A percentile compares a stretch with the other conserved stretches of the same genome.
Conservation (phyloP, 139 green algal species). For the Chlamydomonas eustigma region DNA sequence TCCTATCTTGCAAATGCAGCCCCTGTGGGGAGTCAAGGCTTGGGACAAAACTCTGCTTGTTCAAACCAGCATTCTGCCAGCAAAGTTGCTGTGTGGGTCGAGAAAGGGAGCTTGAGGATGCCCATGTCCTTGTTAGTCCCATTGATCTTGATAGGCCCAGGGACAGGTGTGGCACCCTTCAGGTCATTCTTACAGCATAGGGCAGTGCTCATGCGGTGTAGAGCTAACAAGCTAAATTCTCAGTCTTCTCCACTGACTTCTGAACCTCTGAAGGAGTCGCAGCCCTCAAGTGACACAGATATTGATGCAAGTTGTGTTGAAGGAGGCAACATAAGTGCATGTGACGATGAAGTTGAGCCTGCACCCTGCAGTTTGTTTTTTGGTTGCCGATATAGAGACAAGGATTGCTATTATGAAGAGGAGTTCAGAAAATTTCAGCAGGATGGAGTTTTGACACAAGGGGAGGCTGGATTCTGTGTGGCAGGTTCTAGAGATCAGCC, state of each 20-base stretch:
- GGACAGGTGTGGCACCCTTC: constrained; percentile 75
- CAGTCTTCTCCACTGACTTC: too few species aligned
- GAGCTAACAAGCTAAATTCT: background rate
- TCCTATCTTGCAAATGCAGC: constrained; percentile 69
- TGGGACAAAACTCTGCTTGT: background rate
- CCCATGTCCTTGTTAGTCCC: constrained; percentile 37
- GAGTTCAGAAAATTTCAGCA: constrained; percentile 60
- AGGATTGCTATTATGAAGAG: constrained; percentile 78
- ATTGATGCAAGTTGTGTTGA: too few species aligned
- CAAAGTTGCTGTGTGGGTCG: constrained; percentile 67
- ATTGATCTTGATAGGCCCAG: constrained; percentile 64
- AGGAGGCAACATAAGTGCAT: constrained; percentile 2
- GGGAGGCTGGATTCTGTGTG: constrained; percentile 50
- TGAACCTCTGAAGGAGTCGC: too few species aligned
- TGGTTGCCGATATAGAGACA: constrained; percentile 66
- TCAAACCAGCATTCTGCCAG: background rate
- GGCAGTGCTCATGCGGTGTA: constrained; percentile 8
- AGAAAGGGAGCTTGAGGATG: constrained; percentile 64
- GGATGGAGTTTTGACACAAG: constrained; percentile 40
- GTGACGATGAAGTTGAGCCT: constrained; percentile 12
- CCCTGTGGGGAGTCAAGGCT: background rate
- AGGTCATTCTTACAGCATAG: constrained; percentile 75
- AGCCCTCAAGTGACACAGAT: too few species aligned
- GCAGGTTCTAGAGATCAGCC: constrained; percentile 68
- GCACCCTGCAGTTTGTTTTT: constrained; percentile 76